Evolutionary conservation across 345 rosid species (phyloP), one percentile per base, ranked within the genome.

Genomic region (Sisymbrium altissimum): DNA sequence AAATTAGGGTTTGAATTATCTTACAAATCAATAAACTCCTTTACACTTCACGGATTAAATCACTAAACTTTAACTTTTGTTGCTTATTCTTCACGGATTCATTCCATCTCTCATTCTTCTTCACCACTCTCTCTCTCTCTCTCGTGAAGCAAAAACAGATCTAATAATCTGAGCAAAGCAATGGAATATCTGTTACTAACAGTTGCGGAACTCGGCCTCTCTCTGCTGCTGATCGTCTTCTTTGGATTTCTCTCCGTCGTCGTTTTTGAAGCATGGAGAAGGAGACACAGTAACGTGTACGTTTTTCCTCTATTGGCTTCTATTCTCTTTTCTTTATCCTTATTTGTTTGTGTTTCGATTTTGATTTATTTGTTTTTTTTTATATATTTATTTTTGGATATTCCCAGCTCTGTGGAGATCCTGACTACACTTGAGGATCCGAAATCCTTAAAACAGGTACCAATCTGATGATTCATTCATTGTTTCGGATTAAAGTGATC

Each of bases 401-500:
- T 66, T 21, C 29, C 1, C 68, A 94, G 98, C 67, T 87, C 85
- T 59, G 81, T 84, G 39, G 93, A 84, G 60, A 83, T 80, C 18
- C 76, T 87, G 55, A 86, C 85, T 45, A 35, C 84, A 64, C 82
- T 95, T 64, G 91, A 95, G 78, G 97, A 90, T 87, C 97, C 97
- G 6, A 87, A 71, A 73, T 87, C 97, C 1, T 76, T 84, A 58
- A 89, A 87, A 32, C 78, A 84, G 91, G 99, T 95, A 72, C 45
- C 14, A 14, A 30, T 62, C 33, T n/a, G n/a, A n/a, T 76, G 63
- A 8, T n/a, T n/a, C n/a, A n/a, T n/a, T n/a, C n/a, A 3, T 46
- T 55, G 18, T 74, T 56, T 39, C 44, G 21, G n/a, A 12, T 40
- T 14, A 15, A 6, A 0, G n/a, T 1, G 2, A 2, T 9, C 5